Conservation (phyloP, 768 basidiomycete genomes). For the Boletus sp. region DNA sequence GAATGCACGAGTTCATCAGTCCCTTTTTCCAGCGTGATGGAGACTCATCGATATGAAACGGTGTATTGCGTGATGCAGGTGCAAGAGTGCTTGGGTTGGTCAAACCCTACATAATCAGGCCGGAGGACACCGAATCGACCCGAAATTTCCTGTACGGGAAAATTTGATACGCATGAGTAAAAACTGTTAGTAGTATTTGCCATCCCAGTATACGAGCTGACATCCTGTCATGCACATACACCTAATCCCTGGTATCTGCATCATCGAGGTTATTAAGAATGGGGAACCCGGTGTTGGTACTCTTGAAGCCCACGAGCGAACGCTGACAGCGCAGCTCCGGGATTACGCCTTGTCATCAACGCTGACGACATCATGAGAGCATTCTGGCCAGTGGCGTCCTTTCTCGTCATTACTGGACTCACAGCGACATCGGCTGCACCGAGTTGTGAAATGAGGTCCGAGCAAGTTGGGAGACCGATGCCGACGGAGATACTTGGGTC, state of each 20-base stretch:
- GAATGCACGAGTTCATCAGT: neutral
- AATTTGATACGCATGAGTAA: neutral
- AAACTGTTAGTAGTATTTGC: neutral
- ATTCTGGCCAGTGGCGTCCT: neutral
- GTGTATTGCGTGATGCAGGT: neutral
- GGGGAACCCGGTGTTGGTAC: too few species aligned
- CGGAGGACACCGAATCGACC: neutral
- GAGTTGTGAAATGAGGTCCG: too few species aligned
- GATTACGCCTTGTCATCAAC: neutral
- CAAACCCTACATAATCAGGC: conserved; percentile 5
- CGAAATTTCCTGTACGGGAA: conserved; percentile 13
- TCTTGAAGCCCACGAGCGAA: too few species aligned
- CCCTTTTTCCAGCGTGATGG: neutral
- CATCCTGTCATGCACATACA: conserved; percentile 9
- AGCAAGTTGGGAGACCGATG: neutral
- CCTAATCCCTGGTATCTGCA: conserved; percentile 11
- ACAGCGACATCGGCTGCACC: conserved; percentile 13
- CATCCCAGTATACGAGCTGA: neutral
- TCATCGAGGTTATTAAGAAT: conserved; percentile 7
- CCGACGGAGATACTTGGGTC: conserved; percentile 13
- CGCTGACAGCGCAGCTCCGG: neutral
- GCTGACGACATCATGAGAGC: conserved; percentile 5
- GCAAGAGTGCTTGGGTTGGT: neutral
- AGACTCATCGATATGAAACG: neutral
- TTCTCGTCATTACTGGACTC: conserved; percentile 5